Evolutionary conservation across 192 early-diverging fungal species (phyloP), one percentile per base, ranked within the genome.

Genomic region (Linnemannia zychae): DNA sequence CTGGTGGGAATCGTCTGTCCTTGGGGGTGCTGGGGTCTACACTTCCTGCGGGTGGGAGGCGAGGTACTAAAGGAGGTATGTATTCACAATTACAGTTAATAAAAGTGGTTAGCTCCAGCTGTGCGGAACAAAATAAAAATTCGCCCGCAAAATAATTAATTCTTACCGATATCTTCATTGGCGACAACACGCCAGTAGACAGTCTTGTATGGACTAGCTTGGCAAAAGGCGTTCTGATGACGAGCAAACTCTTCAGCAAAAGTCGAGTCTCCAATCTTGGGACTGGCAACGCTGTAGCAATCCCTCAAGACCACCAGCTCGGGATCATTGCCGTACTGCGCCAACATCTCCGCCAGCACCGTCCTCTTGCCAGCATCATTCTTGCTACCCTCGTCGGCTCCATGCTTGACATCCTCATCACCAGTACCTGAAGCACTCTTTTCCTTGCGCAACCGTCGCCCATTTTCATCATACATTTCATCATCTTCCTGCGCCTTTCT

Each of bases 131-230:
- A 4, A 68, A 68, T 5, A 9, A 22, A 12, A 69, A 38, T 22
- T 33, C 28, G 9, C 5, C 4, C 0, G 37, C 2, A 0, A 40
- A 69, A 40, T 36, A 69, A 69, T 40, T n/a, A 20, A 5, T 40
- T 69, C 6, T 17, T 63, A 84, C 81, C 72, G 40, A 91, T 74
- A 75, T 92, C 91, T 18, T 77, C 81, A 38, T 91, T 82, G 36
- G 87, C 81, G 28, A 91, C 87, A 4, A 91, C 69, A 5, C 91
- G 89, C 91, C 91, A 92, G 65, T 85, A 79, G 9, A 86, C 77
- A 31, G 77, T n/a, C 24, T 76, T 85, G 50, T 85, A 79, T 0
- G 78, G 77, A 67, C 77, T 79, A 38, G 46, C 47, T 16, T 20
- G 15, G 52, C 65, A 76, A 67, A 67, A 85, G 4, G n/a, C 37